Conservation (phyloP, 2,329 filamentous ascomycete species). For the Aureobasidium sp. region DNA sequence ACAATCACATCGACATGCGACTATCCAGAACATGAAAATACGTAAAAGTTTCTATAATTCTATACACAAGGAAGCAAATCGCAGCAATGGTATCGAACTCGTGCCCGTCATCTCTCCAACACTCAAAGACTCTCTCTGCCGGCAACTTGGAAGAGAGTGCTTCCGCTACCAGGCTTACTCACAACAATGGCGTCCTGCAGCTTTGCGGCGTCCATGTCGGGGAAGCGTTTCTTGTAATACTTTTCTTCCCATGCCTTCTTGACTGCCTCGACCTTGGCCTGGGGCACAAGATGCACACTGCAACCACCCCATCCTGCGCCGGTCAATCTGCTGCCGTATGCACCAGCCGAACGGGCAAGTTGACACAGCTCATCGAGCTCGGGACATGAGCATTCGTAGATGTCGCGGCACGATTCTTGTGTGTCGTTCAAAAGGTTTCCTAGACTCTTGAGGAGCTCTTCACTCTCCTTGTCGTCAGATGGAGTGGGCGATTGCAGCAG, state of each 20-base stretch:
- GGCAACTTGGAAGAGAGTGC: constrained; percentile 27
- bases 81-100: not conserved
- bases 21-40: not conserved
- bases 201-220: constrained; percentile 61
- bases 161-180: constrained; percentile 72
- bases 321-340: constrained; percentile 77
- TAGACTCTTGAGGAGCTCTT: constrained; percentile 62
- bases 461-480: constrained; percentile 42
- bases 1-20: not conserved
- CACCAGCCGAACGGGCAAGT: constrained; percentile 68
- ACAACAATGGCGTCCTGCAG: constrained; percentile 74
- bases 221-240: constrained; percentile 70
- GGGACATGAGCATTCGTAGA: constrained; percentile 86
- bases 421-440: constrained; percentile 83
- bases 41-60: not conserved
- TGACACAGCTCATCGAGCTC: constrained; percentile 85
- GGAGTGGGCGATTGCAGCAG: constrained; percentile 49
- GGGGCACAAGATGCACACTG: constrained; percentile 84
- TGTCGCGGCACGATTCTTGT: constrained; percentile 74
- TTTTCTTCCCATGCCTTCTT: constrained; percentile 67
- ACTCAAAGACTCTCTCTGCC: constrained; percentile 14
- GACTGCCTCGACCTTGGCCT: constrained; percentile 69
- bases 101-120: not conserved
- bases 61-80: constrained; percentile 7
- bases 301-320: constrained; percentile 97